These are phyloP conservation scores for Lentinula sp. DNA, from an alignment of 768 basidiomycete genomes.

Conservation along the genomic window DNA sequence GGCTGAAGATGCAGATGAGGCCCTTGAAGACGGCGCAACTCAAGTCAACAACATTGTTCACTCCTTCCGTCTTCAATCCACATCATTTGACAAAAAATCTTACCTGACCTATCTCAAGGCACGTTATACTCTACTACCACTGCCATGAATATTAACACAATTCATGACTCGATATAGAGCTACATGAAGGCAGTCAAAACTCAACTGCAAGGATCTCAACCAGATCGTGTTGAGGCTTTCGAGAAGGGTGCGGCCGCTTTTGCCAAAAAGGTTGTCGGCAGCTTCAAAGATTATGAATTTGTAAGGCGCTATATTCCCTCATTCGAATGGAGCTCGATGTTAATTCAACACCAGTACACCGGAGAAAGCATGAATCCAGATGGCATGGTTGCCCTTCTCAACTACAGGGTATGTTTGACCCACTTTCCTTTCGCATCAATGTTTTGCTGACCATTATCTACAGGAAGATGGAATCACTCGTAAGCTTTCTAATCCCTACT, in stretches of 20 bases:
- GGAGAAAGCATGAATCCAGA: constrained; percentile 78
- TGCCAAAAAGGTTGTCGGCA: constrained; percentile 84
- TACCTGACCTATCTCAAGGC: constrained; percentile 83
- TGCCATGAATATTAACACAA: not conserved
- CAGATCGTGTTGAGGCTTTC: constrained; percentile 65
- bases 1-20: constrained; percentile 78
- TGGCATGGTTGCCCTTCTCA: constrained; percentile 90
- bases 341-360: constrained; percentile 42
- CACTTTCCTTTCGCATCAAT: not conserved
- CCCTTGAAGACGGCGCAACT: constrained; percentile 68
- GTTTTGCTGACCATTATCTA: constrained; percentile 7
- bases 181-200: constrained; percentile 94
- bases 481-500: constrained; percentile 29
- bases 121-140: constrained; percentile 6
- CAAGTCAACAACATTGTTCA: constrained; percentile 86
- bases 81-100: constrained; percentile 86
- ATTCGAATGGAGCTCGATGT: not conserved
- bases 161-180: constrained; percentile 32
- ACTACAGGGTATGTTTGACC: constrained; percentile 67
- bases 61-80: constrained; percentile 85
- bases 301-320: constrained; percentile 32
- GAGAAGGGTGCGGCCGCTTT: constrained; percentile 73
- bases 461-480: constrained; percentile 80
- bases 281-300: constrained; percentile 95
- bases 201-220: constrained; percentile 44